Evolutionary conservation across 768 basidiomycete genomes (phyloP), one percentile per base, ranked within the genome.

Genomic region (Termitomyces sp.): DNA sequence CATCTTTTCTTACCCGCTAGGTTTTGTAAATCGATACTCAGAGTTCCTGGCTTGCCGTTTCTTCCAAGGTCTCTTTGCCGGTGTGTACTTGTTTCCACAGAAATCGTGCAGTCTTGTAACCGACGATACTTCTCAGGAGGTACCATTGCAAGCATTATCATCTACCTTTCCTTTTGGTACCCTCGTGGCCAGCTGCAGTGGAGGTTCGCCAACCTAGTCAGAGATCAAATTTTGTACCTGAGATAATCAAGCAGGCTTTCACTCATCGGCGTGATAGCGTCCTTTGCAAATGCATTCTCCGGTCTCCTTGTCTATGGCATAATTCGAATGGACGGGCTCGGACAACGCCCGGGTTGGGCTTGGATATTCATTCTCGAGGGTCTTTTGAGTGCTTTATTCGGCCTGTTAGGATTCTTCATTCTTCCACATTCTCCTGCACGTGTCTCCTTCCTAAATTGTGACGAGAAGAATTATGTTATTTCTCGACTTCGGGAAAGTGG

Each of bases 291-390:
- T 17, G 43, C 43, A 26, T 44, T 44, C 24, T 44, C 43, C 5
- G 42, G 42, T 42, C 42, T 46, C n/a, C 45, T 46, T 19, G 30
- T 26, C 11, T 46, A 46, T 8, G 45, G 12, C 5, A 46, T 46
- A 21, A 32, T 46, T 3, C 45, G 45, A 2, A 46, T 46, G 45
- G 45, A 32, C 12, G 45, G 45, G 1, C n/a, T 46, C 6, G 28
- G 45, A 1, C 15, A 30, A 3, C 45, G 45, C 2, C 28, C 45
- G 1, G 45, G 45, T 5, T 46, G 45, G 45, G 45, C 45, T 30
- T 46, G 45, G 45, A 46, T 46, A 30, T 46, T 46, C 45, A 46
- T 46, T 15, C 45, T 46, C n/a, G 45, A 46, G 45, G 45, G 45
- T 5, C n/a, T 46, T 11, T 30, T 46, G 1, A 46, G 28, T 10